Base-by-base conservation (phyloP, 2,329 filamentous ascomycete species). In the Dactylellina leptospora region DNA sequence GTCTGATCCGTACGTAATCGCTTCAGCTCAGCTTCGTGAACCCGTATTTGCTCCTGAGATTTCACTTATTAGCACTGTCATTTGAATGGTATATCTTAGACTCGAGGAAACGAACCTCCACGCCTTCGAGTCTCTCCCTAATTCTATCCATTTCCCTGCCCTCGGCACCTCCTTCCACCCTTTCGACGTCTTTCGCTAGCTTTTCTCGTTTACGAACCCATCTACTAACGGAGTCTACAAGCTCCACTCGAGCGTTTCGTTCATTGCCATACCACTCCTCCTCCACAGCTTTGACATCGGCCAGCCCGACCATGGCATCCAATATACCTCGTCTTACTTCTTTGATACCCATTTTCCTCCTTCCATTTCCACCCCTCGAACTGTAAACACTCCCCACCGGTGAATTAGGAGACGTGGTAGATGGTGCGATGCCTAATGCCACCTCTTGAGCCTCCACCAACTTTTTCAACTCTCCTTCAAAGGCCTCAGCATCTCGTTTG, bases 251-350 rank as follows among this genome's bases (percentile, higher is more conserved):
- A 9, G 48, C 40, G n/a, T 22, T 40, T 22, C 18, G 22, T 20
- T 73, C 69, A 4, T 42, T 54, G 16, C 18, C 53, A 30, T 73
- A 73, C 60, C 59, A 73, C 25, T 66, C 61, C 40, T 73, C 69
- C 42, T 73, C 69, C 10, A 66, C 48, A 18, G 54, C 60, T 28
- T 73, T 73, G 1, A 73, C 54, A 55, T 73, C 69, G 13, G 61
- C 53, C 23, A 73, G 25, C 13, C 69, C 61, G 20, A 64, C 38
- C 69, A 73, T 73, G n/a, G 69, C 69, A 45, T 73, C 69, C 44
- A 73, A 56, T 28, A 73, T 60, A 4, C 69, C 69, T 23, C 55
- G 36, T 27, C 69, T 73, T n/a, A 66, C 69, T 16, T 73, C 61
- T 28, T 66, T 59, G 8, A 64, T 73, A 2, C 69, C 55, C 69